Conservation (phyloP, 2,329 filamentous ascomycete species). For the Colletotrichum gloeosporioides region DNA sequence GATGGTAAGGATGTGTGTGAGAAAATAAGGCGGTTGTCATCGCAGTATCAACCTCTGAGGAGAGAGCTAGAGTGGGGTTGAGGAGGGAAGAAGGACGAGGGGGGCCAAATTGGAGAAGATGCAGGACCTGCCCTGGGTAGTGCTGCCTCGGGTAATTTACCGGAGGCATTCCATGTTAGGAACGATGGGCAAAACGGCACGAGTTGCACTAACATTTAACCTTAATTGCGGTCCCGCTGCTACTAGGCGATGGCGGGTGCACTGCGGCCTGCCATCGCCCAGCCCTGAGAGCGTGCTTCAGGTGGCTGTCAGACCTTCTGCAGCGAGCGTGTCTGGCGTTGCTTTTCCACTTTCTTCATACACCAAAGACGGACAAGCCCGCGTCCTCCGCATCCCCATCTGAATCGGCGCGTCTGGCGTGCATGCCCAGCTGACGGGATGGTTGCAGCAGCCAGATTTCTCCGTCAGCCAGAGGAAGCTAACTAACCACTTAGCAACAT, state of each 20-base stretch:
- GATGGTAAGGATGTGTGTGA: background rate
- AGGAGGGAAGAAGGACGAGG: no score
- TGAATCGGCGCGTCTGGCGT: background rate
- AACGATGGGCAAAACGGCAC: background rate
- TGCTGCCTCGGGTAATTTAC: background rate
- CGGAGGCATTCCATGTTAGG: background rate
- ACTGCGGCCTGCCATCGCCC: background rate
- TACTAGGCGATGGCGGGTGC: background rate
- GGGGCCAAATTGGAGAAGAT: background rate
- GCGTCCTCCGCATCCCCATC: background rate
- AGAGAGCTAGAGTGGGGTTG: background rate
- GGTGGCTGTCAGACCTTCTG: background rate
- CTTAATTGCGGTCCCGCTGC: background rate
- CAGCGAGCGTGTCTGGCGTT: background rate
- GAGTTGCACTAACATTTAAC: slow-evolving; percentile 5
- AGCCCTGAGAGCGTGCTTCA: background rate
- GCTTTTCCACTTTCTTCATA: background rate
- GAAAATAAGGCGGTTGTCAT: background rate
- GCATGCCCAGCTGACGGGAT: background rate
- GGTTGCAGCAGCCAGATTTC: background rate
- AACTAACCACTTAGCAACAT: background rate
- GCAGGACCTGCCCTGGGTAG: background rate
- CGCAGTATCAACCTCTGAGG: background rate
- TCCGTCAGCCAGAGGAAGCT: background rate
- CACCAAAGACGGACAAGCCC: background rate